These are phyloP conservation scores for Hemisphaericaspora xylanilytica DNA, from an alignment of 1,139 yeast species.

Conservation along the genomic window DNA sequence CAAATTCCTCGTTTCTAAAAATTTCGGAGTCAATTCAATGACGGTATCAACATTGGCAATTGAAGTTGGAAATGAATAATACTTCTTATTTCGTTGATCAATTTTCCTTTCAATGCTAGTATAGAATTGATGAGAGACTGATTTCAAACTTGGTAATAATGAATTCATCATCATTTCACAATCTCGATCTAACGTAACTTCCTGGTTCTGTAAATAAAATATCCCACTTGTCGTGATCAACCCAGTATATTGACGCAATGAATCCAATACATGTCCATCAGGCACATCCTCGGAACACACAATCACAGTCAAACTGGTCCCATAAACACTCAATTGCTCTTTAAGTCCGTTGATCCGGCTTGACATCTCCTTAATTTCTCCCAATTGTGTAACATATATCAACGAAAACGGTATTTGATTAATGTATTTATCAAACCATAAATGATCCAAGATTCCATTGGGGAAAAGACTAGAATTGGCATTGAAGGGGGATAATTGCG, in stretches of 20 bases:
- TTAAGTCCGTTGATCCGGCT: slow-evolving; percentile 20
- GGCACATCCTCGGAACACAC: slow-evolving; percentile 20
- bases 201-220: slow-evolving; percentile 21
- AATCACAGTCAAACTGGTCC: slow-evolving; percentile 29
- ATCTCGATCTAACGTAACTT: slow-evolving; percentile 22
- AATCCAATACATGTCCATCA: slow-evolving; percentile 20
- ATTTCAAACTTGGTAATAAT: slow-evolving; percentile 30
- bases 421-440: slow-evolving; percentile 40
- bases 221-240: slow-evolving; percentile 33
- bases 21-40: slow-evolving; percentile 36
- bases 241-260: slow-evolving; percentile 29
- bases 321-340: slow-evolving; percentile 16
- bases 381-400: slow-evolving; percentile 19
- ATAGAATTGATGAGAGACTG: slow-evolving; percentile 36
- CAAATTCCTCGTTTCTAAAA: slow-evolving; percentile 39
- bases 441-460: slow-evolving; percentile 37
- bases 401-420: slow-evolving; percentile 33
- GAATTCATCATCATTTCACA: slow-evolving; percentile 29
- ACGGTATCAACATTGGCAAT: slow-evolving; percentile 24
- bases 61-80: slow-evolving; percentile 35
- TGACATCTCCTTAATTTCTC: slow-evolving; percentile 19
- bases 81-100: slow-evolving; percentile 37
- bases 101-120: slow-evolving; percentile 30
- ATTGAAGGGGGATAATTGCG: slow-evolving; percentile 38
- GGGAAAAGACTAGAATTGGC: slow-evolving; percentile 38